Base-by-base conservation (phyloP, 805 yeast species). In the Yamadazyma paraphyllophila region DNA sequence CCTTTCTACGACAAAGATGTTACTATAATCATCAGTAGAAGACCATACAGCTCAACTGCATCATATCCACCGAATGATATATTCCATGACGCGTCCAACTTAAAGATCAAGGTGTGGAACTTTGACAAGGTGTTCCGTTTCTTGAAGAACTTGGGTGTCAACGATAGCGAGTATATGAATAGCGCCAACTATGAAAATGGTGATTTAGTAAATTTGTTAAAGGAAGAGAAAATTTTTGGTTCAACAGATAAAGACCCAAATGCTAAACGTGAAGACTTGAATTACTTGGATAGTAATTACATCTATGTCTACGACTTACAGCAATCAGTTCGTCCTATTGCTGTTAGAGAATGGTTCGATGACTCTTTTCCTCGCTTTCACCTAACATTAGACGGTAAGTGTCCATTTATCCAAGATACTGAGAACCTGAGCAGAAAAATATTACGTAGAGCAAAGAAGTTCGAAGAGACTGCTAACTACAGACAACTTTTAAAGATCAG, bases 201-300 rank as follows among this genome's bases (percentile, higher is more conserved):
- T 29, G 58, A 60, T 39, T 55, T 63, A 37, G 58, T 53, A 31
- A 79, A 83, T 40, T 71, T 92, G 51, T 74, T 92, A 55, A 82
- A 83, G 51, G 90, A 88, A 58, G 99, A 94, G 60, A 88, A 88
- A 57, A 66, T 88, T 11, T 82, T 80, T 61, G 97, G 97, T 10
- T 86, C 96, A 0, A 78, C 85, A 31, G 97, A 91, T 62, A 78
- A 96, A 53, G 97, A 91, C 61, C 94, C 95, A 10, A 77, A 74
- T 50, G 94, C 95, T 2, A 82, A 77, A 53, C 73, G 96, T 46
- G 96, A 88, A 55, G 97, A 92, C 60, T 78, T 85, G 57, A 83
- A 84, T 58, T 87, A 87, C 61, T 88, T 94, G 63, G 82, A 82
- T 41, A 82, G 83, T 32, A 67, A 69, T 44, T 89, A 83, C 63